phyloP scores from a whole-genome alignment of 306 rosid species.

The Styphnolobium japonicum region DNA sequence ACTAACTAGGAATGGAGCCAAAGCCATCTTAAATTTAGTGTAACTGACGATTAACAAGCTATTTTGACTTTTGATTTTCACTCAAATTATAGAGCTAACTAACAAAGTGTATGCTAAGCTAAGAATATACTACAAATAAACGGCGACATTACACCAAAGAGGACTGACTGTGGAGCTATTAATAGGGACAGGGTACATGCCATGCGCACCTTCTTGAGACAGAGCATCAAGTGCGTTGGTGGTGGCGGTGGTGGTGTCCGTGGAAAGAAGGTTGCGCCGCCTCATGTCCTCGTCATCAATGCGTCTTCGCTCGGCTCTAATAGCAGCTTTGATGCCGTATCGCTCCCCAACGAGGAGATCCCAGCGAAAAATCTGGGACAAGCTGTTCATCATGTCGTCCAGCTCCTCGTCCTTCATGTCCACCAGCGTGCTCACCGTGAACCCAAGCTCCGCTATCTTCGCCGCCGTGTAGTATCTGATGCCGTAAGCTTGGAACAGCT shows the following conservation, averaged over 20 bases:
- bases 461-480: slow-evolving; percentile 80
- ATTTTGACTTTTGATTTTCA: neutral
- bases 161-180: neutral
- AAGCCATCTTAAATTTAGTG: neutral
- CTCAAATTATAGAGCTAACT: no score
- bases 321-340: slow-evolving; percentile 90
- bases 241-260: slow-evolving; percentile 59
- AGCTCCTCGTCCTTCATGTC: slow-evolving; percentile 90
- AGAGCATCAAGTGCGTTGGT: slow-evolving; percentile 72
- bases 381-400: slow-evolving; percentile 94
- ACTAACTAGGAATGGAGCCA: neutral
- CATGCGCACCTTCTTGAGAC: slow-evolving; percentile 73
- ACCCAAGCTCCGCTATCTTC: slow-evolving; percentile 88
- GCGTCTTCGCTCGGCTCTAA: slow-evolving; percentile 83
- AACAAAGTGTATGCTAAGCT: no score
- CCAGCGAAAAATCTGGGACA: slow-evolving; percentile 79
- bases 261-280: slow-evolving; percentile 49
- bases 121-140: neutral
- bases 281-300: slow-evolving; percentile 60
- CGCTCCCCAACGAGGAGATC: slow-evolving; percentile 90
- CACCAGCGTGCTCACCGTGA: slow-evolving; percentile 78
- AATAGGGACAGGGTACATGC: no score
- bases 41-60: neutral
- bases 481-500: slow-evolving; percentile 83
- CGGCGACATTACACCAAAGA: neutral